A percentile compares a stretch with the other conserved stretches of the same genome.
Evolutionary conservation across 2,329 filamentous ascomycete species (phyloP).

Genomic region (Verticillium dahliae): DNA sequence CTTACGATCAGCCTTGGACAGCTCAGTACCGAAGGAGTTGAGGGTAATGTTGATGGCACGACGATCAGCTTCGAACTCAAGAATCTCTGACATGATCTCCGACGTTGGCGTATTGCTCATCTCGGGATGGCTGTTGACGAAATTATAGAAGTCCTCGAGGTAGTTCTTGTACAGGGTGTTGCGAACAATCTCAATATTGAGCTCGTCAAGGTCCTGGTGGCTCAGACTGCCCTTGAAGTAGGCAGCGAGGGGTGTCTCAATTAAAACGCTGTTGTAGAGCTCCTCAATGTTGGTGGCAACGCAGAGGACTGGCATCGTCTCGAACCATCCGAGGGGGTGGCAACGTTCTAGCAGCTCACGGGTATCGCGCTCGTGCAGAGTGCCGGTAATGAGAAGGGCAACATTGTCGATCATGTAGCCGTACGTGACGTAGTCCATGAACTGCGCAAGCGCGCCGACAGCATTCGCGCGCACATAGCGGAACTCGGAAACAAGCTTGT

Average conservation of each 20-base stretch:
- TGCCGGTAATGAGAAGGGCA: constrained; percentile 93
- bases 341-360: constrained; percentile 91
- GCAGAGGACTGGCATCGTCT: constrained; percentile 96
- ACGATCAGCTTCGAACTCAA: constrained; percentile 95
- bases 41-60: constrained; percentile 98
- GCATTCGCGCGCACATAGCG: constrained; percentile 93
- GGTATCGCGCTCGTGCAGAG: constrained; percentile 93
- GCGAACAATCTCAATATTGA: constrained; percentile 98
- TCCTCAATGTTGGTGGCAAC: constrained; percentile 98
- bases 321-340: constrained; percentile 96
- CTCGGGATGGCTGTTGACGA: constrained; percentile 84
- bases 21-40: constrained; percentile 96
- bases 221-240: constrained; percentile 97
- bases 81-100: constrained; percentile 90
- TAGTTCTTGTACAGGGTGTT: constrained; percentile 99
- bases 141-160: constrained; percentile 92
- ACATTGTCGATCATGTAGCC: constrained; percentile 99
- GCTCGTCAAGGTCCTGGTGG: constrained; percentile 93
- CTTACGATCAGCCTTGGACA: constrained; percentile 87
- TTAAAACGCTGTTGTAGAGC: constrained; percentile 94
- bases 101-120: constrained; percentile 83
- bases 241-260: constrained; percentile 90
- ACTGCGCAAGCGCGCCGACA: constrained; percentile 82
- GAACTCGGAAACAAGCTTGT: constrained; percentile 97
- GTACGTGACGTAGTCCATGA: constrained; percentile 97